Evolutionary conservation across 2,329 filamentous ascomycete species (phyloP).

Genomic region (Tolypocladium amazonense): DNA sequence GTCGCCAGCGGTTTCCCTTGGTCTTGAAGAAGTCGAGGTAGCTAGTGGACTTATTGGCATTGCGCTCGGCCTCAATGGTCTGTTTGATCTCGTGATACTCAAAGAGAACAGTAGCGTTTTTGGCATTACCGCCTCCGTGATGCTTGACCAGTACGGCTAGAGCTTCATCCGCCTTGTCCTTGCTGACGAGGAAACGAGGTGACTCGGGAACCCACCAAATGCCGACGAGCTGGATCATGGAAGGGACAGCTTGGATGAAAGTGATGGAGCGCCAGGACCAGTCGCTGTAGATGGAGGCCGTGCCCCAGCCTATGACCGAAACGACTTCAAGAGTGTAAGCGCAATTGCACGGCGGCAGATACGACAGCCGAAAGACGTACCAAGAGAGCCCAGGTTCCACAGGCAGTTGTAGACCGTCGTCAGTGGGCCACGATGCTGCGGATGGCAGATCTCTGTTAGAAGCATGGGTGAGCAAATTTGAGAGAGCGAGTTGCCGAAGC

Average conservation of each 20-base stretch:
- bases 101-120: conserved; percentile 52
- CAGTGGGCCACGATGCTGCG: conserved; percentile 54
- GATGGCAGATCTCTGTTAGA: conserved; percentile 56
- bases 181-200: conserved; percentile 53
- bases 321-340: conserved; percentile 26
- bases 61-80: conserved; percentile 47
- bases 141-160: conserved; percentile 50
- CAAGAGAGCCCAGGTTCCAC: conserved; percentile 50
- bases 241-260: conserved; percentile 52
- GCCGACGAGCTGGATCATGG: conserved; percentile 50
- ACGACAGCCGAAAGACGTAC: conserved; percentile 8
- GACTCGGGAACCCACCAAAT: conserved; percentile 61
- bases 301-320: conserved; percentile 54
- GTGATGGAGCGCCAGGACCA: conserved; percentile 61
- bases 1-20: conserved; percentile 52
- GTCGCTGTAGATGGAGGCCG: conserved; percentile 42
- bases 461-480: conserved; percentile 55
- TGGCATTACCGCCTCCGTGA: conserved; percentile 49
- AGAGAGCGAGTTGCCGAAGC: conserved; percentile 56
- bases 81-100: conserved; percentile 57
- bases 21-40: conserved; percentile 54
- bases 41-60: conserved; percentile 33
- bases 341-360: not conserved
- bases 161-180: conserved; percentile 53
- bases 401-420: conserved; percentile 59